Base-by-base conservation (phyloP, 305 asterid species). In the Galium porrigens region DNA sequence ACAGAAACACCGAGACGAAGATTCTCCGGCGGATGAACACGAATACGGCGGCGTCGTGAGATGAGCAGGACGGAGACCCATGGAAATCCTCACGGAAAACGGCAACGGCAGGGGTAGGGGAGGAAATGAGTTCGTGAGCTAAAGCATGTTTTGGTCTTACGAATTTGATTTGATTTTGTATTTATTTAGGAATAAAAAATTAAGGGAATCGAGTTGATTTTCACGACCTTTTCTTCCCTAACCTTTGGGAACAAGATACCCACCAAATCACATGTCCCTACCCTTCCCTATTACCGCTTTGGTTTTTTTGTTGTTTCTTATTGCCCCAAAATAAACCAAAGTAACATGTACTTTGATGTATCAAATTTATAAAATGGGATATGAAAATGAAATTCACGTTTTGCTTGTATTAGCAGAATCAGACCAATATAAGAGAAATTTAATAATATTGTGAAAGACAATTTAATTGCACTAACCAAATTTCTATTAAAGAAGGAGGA, bases 191-290 rank as follows among this genome's bases (percentile, higher is more conserved):
- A 32, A 42, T 51, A 52, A 22, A 25, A 30, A 25, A 20, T 12
- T n/a, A 20, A 18, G 29, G 29, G 11, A 52, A n/a, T 52, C 30
- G 29, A 52, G 29, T 46, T 52, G 4, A 17, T 57, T 29, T 8
- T 58, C 37, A 3, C 6, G 53, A 48, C 53, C 57, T 33, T 68
- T 52, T 58, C 46, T 64, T 33, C 73, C 77, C 63, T 25, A 73
- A 58, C 39, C 70, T 63, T 68, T 57, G 55, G 70, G 77, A 67
- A 70, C 66, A 58, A 48, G 39, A 58, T 48, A 34, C 17, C 22
- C 56, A 18, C 59, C 18, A 11, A 58, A 44, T n/a, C 64, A 34
- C 48, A 59, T 34, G 30, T 4, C 59, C 55, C 17, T 64, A 22
- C 25, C 37, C 57, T 46, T 17, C 48, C 15, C 58, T 11, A 1